phyloP scores from a whole-genome alignment of 306 rosid genomes.

The Malus fusca region DNA sequence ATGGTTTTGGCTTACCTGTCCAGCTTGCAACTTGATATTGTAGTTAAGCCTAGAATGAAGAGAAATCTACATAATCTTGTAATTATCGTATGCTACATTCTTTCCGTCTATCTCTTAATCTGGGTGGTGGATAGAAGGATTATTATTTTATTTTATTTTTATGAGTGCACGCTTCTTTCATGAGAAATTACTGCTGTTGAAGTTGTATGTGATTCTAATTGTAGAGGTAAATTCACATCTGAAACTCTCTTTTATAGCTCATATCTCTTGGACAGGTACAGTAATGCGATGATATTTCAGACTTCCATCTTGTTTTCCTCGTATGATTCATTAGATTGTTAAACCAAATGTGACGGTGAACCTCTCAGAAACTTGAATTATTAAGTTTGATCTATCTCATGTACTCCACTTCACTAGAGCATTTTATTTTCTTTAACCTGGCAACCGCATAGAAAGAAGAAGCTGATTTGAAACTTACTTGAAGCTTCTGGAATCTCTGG shows the following conservation, averaged over 20 bases:
- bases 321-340: too few species aligned
- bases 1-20: neutral
- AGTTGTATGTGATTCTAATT: neutral
- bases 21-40: neutral
- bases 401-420: neutral
- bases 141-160: too few species aligned
- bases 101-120: neutral
- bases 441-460: neutral
- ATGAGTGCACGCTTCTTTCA: neutral
- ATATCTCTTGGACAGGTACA: neutral
- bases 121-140: neutral
- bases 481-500: too few species aligned
- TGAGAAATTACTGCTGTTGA: neutral
- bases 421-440: neutral
- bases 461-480: neutral
- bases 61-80: neutral
- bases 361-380: too few species aligned
- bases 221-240: neutral
- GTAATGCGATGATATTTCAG: too few species aligned
- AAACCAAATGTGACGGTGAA: too few species aligned
- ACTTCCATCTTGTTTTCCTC: too few species aligned
- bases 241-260: neutral
- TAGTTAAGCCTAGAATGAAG: neutral
- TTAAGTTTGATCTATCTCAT: too few species aligned
- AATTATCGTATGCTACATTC: neutral